These are phyloP conservation scores for Vaccinium corymbosum DNA, from an alignment of 148 eudicot genomes.

Conservation along the genomic window DNA sequence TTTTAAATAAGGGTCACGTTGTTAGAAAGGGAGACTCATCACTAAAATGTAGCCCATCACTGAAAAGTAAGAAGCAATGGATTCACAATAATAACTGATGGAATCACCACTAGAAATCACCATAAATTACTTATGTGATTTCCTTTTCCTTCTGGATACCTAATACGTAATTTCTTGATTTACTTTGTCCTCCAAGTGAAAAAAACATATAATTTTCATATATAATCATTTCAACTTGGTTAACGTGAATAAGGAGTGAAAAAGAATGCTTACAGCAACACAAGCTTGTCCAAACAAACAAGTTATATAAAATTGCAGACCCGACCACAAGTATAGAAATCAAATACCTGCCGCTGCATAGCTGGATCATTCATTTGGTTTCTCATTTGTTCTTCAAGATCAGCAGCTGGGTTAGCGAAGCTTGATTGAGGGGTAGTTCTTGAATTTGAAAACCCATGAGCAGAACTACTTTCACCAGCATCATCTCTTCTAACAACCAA, in stretches of 20 bases:
- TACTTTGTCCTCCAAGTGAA: background rate
- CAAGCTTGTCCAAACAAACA: slow-evolving; percentile 3
- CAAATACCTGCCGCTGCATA: slow-evolving; percentile 61
- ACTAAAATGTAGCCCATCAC: background rate
- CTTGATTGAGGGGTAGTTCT: slow-evolving; percentile 51
- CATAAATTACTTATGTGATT: background rate
- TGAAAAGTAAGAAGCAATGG: background rate
- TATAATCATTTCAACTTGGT: background rate
- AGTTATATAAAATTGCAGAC: too few species aligned
- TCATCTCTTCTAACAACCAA: slow-evolving; percentile 26
- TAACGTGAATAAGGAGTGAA: background rate
- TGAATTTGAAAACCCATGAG: slow-evolving; percentile 33
- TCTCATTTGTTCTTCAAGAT: slow-evolving; percentile 87
- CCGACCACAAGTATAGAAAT: background rate
- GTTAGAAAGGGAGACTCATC: background rate
- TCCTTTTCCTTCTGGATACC: background rate
- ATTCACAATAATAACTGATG: background rate
- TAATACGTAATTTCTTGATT: background rate
- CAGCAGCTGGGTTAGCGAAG: slow-evolving; percentile 50
- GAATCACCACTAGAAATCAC: background rate
- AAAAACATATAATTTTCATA: background rate
- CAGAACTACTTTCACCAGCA: slow-evolving; percentile 43
- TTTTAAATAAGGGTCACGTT: background rate
- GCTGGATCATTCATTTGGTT: slow-evolving; percentile 96
- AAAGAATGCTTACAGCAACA: background rate